phyloP scores from a whole-genome alignment of 805 yeast species.

The Starmerella asiatica region DNA sequence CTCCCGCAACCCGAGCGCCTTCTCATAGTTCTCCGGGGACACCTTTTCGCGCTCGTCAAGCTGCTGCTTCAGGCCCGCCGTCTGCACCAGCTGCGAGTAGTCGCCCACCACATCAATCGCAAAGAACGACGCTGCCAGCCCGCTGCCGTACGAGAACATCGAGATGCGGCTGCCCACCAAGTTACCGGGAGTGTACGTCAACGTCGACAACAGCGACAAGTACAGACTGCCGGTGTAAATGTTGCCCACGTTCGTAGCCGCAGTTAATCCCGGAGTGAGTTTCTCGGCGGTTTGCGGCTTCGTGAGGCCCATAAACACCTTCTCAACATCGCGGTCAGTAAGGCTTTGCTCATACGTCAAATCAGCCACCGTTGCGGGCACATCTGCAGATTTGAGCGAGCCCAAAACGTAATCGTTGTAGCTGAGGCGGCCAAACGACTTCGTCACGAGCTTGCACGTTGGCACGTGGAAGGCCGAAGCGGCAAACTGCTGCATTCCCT shows the following conservation, averaged over 20 bases:
- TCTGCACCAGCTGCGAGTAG: constrained; percentile 34
- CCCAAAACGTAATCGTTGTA: constrained; percentile 75
- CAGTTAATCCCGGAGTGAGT: constrained; percentile 66
- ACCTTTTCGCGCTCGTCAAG: constrained; percentile 50
- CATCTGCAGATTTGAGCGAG: constrained; percentile 41
- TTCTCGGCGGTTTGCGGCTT: constrained; percentile 54
- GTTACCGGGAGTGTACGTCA: constrained; percentile 62
- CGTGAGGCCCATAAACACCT: constrained; percentile 64
- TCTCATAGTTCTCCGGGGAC: constrained; percentile 71
- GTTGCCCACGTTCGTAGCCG: constrained; percentile 96
- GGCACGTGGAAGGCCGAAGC: constrained; percentile 97
- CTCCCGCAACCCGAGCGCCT: constrained; percentile 75
- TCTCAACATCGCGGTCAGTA: constrained; percentile 69
- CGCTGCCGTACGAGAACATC: constrained; percentile 94
- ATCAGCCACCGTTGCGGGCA: constrained; percentile 42
- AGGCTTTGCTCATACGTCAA: constrained; percentile 65
- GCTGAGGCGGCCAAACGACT: constrained; percentile 81
- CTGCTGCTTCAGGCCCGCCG: constrained; percentile 53
- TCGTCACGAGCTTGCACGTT: constrained; percentile 86
- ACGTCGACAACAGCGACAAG: constrained; percentile 70
- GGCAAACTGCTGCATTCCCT: constrained; percentile 59
- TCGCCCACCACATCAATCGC: constrained; percentile 74
- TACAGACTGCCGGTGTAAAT: constrained; percentile 93
- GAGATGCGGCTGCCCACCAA: constrained; percentile 59
- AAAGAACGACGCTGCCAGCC: constrained; percentile 83